Base-by-base conservation (phyloP, 768 basidiomycete genomes). In the Heimioporus sp. region DNA sequence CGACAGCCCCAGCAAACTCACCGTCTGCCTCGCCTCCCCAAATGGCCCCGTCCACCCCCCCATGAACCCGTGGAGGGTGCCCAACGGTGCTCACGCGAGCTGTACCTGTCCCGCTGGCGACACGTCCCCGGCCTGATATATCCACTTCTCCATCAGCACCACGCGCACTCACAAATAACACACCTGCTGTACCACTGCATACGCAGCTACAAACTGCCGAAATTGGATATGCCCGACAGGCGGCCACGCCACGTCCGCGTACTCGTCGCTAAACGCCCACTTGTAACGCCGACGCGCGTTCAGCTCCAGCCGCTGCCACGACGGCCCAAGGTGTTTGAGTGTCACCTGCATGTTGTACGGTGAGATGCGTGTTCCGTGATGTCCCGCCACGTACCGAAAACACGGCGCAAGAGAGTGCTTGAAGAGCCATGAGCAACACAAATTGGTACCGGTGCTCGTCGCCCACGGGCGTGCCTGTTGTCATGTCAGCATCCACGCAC, bases 261-360 rank as follows among this genome's bases (percentile, higher is more conserved):
- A 88, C 44, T 80, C 80, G 0, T 76, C 68, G 20, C 72, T 65
- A 55, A 84, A 89, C 0, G 87, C 83, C 90, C 90, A 92, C 61
- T 92, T 92, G 59, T 89, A 89, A 32, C 90, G 78, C 13, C 83
- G 76, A 37, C 75, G 64, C 61, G 85, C 84, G 59, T 82, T 85
- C 39, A 82, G 75, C 20, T 76, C 69, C 57, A 79, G 75, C 17
- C 78, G 79, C 44, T 73, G 71, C 73, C 77, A 77, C 17, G 80
- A 72, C 12, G 77, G 71, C 2, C 76, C 76, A 17, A 80, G 65
- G 13, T 75, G 62, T 16, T 76, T 75, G 48, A 80, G 65, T 4
- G 78, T 78, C 11, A 80, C 72, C 83, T 87, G 44, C 10, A 28
- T 1, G 24, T 3, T 17, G 19, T 3, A 2, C 21, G 10, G 2